These are phyloP conservation scores for Yamadazyma endophytica DNA, from an alignment of 805 yeast genomes.

Conservation along the genomic window DNA sequence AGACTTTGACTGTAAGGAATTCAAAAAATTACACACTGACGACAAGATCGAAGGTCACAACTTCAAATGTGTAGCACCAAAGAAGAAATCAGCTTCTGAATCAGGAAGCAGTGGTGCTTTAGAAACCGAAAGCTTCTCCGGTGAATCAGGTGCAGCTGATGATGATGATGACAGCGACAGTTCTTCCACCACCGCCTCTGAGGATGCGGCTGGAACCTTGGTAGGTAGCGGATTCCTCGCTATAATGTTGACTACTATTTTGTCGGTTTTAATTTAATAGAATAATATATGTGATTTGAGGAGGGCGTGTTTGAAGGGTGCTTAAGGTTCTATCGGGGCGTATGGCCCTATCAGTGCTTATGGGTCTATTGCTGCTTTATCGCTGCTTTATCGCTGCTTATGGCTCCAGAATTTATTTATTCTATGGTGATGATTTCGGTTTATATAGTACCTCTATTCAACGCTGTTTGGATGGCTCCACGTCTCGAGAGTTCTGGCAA, in stretches of 20 bases:
- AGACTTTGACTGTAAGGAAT: constrained; percentile 33
- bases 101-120: constrained; percentile 14
- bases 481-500: too few relatives aligned
- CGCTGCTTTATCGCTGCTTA: too few relatives aligned
- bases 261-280: constrained; percentile 24
- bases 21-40: constrained; percentile 27
- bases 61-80: constrained; percentile 37
- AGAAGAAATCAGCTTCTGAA: constrained; percentile 16
- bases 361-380: too few relatives aligned
- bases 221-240: constrained; percentile 16
- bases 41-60: constrained; percentile 41
- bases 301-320: too few relatives aligned
- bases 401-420: too few relatives aligned
- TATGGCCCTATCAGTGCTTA: too few relatives aligned
- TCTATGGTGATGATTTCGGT: too few relatives aligned
- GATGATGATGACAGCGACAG: constrained; percentile 15
- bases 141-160: constrained; percentile 14
- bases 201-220: constrained; percentile 17
- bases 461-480: too few relatives aligned
- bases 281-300: not conserved
- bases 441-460: too few relatives aligned
- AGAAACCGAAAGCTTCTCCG: constrained; percentile 16
- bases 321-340: too few relatives aligned
- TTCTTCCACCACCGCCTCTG: constrained; percentile 17
- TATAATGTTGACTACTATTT: constrained; percentile 20